These are phyloP conservation scores for Teunomyces tritomae DNA, from an alignment of 805 yeast genomes.

Conservation along the genomic window DNA sequence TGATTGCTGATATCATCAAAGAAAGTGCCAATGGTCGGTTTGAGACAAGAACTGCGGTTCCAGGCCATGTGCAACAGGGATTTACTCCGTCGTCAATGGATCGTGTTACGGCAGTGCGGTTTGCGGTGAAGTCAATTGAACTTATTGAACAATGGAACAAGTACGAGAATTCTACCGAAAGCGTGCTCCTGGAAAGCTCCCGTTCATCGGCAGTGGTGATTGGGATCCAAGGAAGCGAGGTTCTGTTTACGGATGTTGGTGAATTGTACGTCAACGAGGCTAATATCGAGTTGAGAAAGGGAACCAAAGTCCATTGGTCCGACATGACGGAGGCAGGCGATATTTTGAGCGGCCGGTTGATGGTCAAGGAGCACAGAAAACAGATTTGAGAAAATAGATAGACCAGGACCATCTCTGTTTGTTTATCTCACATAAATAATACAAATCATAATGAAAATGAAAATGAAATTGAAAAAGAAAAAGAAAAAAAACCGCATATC, in stretches of 20 bases:
- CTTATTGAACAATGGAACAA: slow-evolving; percentile 52
- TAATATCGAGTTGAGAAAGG: slow-evolving; percentile 61
- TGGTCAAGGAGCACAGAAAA: slow-evolving; percentile 1
- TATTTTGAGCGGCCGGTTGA: slow-evolving; percentile 64
- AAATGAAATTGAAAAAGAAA: too few species aligned
- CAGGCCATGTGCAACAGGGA: slow-evolving; percentile 89
- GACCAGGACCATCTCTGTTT: too few species aligned
- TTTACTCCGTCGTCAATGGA: slow-evolving; percentile 75
- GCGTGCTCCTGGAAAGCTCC: not conserved
- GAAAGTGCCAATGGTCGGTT: slow-evolving; percentile 64
- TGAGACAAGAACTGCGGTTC: slow-evolving; percentile 76
- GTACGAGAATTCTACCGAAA: not conserved
- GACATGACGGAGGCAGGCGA: slow-evolving; percentile 57
- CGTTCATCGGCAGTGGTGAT: slow-evolving; percentile 50
- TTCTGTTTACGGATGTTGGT: slow-evolving; percentile 56
- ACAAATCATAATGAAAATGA: not conserved
- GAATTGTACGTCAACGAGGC: slow-evolving; percentile 61
- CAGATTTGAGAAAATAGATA: not conserved
- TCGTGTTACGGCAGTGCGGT: slow-evolving; percentile 69
- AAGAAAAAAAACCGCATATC: not conserved
- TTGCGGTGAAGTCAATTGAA: slow-evolving; percentile 66
- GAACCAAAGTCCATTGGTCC: slow-evolving; percentile 67
- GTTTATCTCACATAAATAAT: too few species aligned
- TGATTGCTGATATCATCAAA: slow-evolving; percentile 67
- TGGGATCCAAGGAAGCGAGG: slow-evolving; percentile 67